phyloP scores from a whole-genome alignment of 805 yeast species.

The Lipomyces japonicus region DNA sequence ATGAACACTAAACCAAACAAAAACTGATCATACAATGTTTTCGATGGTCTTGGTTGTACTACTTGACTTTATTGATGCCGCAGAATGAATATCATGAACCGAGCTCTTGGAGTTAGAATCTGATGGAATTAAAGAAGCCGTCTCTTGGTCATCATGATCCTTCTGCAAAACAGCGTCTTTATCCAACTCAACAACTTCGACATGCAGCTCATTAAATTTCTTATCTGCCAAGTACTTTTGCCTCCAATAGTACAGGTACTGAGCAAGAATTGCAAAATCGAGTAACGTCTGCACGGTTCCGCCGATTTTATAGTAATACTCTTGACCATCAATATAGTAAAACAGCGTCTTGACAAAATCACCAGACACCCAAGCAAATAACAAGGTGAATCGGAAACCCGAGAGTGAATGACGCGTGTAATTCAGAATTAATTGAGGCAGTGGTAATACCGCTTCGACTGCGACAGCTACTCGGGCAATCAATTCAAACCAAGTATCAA shows the following conservation, averaged over 20 bases:
- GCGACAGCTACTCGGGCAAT: conserved; percentile 65
- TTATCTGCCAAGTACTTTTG: conserved; percentile 12
- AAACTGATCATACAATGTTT: not conserved
- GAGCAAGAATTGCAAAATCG: conserved; percentile 69
- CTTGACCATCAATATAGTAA: conserved; percentile 66
- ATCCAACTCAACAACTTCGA: conserved; percentile 12
- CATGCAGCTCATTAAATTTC: conserved; percentile 7
- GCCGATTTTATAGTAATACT: conserved; percentile 48
- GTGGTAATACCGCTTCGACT: conserved; percentile 42
- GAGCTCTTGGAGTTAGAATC: not conserved
- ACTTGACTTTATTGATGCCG: not conserved
- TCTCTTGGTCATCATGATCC: not conserved
- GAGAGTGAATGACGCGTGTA: conserved; percentile 75
- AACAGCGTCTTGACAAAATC: conserved; percentile 75
- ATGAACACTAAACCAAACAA: not conserved
- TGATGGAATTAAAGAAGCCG: not conserved
- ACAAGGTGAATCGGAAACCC: conserved; percentile 71
- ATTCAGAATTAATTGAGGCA: conserved; percentile 61
- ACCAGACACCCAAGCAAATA: conserved; percentile 86
- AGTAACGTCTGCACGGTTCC: conserved; percentile 68
- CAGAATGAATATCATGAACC: not conserved
- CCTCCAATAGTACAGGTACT: conserved; percentile 56
- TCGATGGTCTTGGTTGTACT: not conserved
- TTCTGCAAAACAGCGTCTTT: not conserved
- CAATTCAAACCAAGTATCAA: conserved; percentile 44